Evolutionary conservation across 495 filamentous ascomycete genomes (phyloP).

Genomic region (Podospora tetraspora): DNA sequence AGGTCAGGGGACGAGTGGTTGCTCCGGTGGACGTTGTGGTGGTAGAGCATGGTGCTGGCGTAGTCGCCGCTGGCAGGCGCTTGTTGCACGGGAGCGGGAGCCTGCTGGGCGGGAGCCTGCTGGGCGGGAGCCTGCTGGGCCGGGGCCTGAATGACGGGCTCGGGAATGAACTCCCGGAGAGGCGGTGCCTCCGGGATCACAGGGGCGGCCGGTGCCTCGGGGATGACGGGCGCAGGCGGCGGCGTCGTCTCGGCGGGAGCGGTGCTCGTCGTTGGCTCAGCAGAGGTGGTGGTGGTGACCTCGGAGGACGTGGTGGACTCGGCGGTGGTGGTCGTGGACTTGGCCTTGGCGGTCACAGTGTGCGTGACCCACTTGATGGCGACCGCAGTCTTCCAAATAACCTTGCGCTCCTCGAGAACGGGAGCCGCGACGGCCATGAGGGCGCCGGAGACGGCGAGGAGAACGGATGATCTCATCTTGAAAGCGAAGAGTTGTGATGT

Average conservation of each 20-base stretch:
- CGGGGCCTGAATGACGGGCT: constrained; percentile 16
- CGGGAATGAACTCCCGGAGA: constrained; percentile 2
- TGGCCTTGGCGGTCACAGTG: constrained; percentile 45
- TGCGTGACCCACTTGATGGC: constrained; percentile 57
- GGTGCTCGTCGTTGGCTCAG: constrained; percentile 17
- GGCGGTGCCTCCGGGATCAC: not conserved
- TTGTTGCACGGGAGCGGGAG: constrained; percentile 14
- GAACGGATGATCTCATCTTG: constrained; percentile 66
- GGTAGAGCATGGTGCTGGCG: constrained; percentile 44
- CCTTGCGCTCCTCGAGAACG: constrained; percentile 53
- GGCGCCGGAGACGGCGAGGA: constrained; percentile 58
- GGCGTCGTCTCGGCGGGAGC: constrained; percentile 7
- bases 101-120: constrained; percentile 8
- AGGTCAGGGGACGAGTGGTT: constrained; percentile 70
- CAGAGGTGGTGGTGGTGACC: constrained; percentile 1
- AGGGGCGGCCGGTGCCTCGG: not conserved
- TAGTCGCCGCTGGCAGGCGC: constrained; percentile 28
- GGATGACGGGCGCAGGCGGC: constrained; percentile 6
- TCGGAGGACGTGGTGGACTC: constrained; percentile 15
- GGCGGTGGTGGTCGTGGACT: constrained; percentile 2
- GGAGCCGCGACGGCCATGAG: constrained; percentile 57
- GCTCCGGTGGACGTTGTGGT: constrained; percentile 82
- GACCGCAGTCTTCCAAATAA: constrained; percentile 50
- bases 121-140: constrained; percentile 13
- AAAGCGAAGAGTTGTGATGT: constrained; percentile 1